A percentile compares a stretch with the other conserved stretches of the same genome.
Evolutionary conservation across 2,329 filamentous ascomycete species (phyloP).

Genomic region (Calonectria fujianensis): DNA sequence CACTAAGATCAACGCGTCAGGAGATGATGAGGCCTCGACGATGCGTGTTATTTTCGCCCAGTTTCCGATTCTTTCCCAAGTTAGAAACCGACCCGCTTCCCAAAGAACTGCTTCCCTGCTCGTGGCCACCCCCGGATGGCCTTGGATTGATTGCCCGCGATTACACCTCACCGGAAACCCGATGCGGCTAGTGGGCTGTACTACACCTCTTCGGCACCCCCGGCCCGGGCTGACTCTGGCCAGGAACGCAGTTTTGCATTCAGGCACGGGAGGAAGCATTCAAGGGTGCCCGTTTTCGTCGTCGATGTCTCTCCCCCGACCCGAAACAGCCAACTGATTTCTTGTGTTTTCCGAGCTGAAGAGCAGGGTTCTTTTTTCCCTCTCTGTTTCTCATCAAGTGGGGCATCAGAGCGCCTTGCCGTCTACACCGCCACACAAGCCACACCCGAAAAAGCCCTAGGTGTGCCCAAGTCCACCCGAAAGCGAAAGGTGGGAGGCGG

Average conservation of each 20-base stretch:
- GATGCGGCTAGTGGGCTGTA: conserved; percentile 38
- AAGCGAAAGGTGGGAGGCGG: conserved; percentile 15
- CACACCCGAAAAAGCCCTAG: conserved; percentile 27
- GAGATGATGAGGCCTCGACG: conserved; percentile 50
- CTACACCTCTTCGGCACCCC: conserved; percentile 42
- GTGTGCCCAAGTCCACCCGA: background rate
- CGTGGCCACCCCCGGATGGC: conserved; percentile 16
- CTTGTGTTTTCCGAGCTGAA: conserved; percentile 4
- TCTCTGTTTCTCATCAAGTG: background rate
- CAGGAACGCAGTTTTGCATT: conserved; percentile 29
- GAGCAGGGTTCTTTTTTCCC: conserved; percentile 1
- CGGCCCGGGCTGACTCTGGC: conserved; percentile 36
- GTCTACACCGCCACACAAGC: conserved; percentile 33
- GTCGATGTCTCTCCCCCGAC: conserved; percentile 18
- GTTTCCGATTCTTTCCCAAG: conserved; percentile 42
- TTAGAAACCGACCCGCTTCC: conserved; percentile 36
- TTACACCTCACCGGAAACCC: conserved; percentile 39
- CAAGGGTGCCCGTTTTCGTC: conserved; percentile 24
- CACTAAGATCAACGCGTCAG: conserved; percentile 49
- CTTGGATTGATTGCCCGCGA: conserved; percentile 17
- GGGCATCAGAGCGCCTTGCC: conserved; percentile 3
- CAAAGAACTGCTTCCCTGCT: conserved; percentile 24
- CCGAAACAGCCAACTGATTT: conserved; percentile 14
- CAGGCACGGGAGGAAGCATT: conserved; percentile 6
- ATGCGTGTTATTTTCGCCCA: conserved; percentile 41